Evolutionary conservation across 208 protist genomes (phyloP).

Genomic region (Crithidia mellificae): DNA sequence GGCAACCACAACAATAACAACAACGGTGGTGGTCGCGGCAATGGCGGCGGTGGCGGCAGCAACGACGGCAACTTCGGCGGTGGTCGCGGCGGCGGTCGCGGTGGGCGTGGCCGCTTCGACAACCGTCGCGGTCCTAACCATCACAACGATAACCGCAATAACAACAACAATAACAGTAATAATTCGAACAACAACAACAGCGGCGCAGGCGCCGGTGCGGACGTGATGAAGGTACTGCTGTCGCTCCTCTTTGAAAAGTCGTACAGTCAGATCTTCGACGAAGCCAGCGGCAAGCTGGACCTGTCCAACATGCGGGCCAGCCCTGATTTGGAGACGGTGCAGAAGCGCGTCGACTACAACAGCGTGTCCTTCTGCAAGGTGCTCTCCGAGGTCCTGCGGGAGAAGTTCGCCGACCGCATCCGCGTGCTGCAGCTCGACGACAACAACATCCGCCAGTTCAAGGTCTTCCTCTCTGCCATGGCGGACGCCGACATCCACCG

Average conservation of each 20-base stretch:
- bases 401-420: slow-evolving; percentile 57
- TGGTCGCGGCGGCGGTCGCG: slow-evolving; percentile 30
- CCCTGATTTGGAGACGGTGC: slow-evolving; percentile 59
- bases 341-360: slow-evolving; percentile 84
- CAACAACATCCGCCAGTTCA: slow-evolving; percentile 73
- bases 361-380: slow-evolving; percentile 76
- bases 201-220: slow-evolving; percentile 35
- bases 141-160: slow-evolving; percentile 30
- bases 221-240: slow-evolving; percentile 84
- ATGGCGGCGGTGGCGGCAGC: slow-evolving; percentile 10
- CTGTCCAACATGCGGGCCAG: slow-evolving; percentile 59
- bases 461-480: slow-evolving; percentile 64
- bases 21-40: slow-evolving; percentile 23
- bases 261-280: slow-evolving; percentile 43
- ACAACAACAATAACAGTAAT: slow-evolving; percentile 20
- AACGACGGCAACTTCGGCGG: slow-evolving; percentile 4
- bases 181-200: slow-evolving; percentile 29
- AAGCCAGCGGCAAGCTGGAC: slow-evolving; percentile 56
- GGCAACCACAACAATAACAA: slow-evolving; percentile 13
- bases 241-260: slow-evolving; percentile 81
- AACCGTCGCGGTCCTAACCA: slow-evolving; percentile 26
- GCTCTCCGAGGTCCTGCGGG: slow-evolving; percentile 68
- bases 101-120: slow-evolving; percentile 25
- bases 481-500: slow-evolving; percentile 59
- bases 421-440: slow-evolving; percentile 61